Evolutionary conservation across 441 rosid species (phyloP).

Genomic region (Pelargonium cotyledonis): DNA sequence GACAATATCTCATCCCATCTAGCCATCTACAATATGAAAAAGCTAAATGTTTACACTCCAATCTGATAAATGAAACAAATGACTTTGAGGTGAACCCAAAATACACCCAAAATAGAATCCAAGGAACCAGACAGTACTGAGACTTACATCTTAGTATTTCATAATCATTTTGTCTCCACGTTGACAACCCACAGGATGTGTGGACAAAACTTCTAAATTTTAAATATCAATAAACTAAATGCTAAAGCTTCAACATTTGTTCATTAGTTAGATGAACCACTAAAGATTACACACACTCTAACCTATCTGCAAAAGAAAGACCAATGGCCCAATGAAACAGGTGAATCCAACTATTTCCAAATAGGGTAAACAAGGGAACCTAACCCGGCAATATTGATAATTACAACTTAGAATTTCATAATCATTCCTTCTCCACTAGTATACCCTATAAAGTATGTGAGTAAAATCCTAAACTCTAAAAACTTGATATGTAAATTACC

Average conservation of each 20-base stretch:
- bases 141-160: neutral
- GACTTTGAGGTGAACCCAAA: neutral
- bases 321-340: neutral
- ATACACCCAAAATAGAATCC: neutral
- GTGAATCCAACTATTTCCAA: neutral
- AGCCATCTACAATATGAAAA: slow-evolving; percentile 32
- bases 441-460: neutral
- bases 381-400: neutral
- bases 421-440: neutral
- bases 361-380: neutral
- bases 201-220: neutral
- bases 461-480: neutral
- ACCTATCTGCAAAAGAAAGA: neutral
- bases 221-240: neutral
- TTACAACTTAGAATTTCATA: neutral
- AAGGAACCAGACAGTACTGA: neutral
- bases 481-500: neutral
- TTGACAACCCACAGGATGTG: neutral
- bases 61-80: neutral
- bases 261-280: too few species aligned
- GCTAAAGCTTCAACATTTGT: neutral
- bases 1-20: slow-evolving; percentile 54
- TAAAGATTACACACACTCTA: neutral
- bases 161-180: neutral
- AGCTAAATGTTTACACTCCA: neutral